Conservation (phyloP, 2,329 filamentous ascomycete genomes). For the Hansfordia pulvinata region DNA sequence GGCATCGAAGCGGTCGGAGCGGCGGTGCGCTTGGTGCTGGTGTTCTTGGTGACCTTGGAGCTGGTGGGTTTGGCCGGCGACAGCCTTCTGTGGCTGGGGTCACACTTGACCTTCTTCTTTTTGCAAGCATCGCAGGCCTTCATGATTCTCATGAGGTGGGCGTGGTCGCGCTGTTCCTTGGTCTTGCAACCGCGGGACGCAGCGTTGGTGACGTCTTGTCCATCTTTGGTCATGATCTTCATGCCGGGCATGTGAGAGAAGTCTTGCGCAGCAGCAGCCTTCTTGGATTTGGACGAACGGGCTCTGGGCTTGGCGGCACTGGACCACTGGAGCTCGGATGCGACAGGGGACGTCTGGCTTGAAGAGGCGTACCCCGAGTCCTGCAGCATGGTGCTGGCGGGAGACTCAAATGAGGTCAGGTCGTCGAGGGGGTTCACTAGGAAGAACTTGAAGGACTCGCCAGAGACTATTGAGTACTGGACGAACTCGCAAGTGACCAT, state of each 20-base stretch:
- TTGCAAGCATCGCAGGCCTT: conserved; percentile 52
- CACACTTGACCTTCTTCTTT: conserved; percentile 50
- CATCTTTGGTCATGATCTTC: conserved; percentile 53
- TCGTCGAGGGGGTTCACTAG: conserved; percentile 26
- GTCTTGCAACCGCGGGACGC: conserved; percentile 51
- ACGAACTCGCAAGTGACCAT: conserved; percentile 46
- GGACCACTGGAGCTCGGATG: conserved; percentile 30
- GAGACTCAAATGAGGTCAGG: conserved; percentile 27
- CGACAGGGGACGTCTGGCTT: conserved; percentile 34
- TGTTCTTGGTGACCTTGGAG: conserved; percentile 16
- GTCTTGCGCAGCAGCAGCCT: conserved; percentile 20
- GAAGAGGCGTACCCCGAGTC: conserved; percentile 32
- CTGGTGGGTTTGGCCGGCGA: conserved; percentile 18
- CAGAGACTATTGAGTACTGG: conserved; percentile 35
- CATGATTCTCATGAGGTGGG: conserved; percentile 52
- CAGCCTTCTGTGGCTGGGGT: conserved; percentile 43
- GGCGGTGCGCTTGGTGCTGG: conserved; percentile 27
- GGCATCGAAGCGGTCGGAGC: conserved; percentile 10
- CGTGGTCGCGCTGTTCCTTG: conserved; percentile 54
- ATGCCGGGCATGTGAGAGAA: conserved; percentile 45
- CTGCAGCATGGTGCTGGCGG: conserved; percentile 25
- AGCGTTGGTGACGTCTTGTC: conserved; percentile 47
- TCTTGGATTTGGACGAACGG: conserved; percentile 14
- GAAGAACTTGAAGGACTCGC: conserved; percentile 49
- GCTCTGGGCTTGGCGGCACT: conserved; percentile 14